These are phyloP conservation scores for Mortierella sp. DNA, from an alignment of 371 early-diverging fungal genomes.

Conservation along the genomic window DNA sequence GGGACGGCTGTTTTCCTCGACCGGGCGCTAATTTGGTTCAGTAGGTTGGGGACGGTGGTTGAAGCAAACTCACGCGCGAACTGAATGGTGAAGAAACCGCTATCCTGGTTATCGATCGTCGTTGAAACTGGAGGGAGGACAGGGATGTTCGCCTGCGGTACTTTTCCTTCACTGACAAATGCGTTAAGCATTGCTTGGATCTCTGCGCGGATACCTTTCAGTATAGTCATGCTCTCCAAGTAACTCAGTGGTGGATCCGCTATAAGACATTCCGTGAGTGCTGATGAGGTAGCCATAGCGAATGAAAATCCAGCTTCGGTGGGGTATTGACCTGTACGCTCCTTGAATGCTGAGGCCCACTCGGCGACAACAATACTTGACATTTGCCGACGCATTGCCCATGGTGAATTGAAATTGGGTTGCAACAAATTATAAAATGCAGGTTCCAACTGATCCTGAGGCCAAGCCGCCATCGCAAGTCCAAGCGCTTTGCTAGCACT, in stretches of 20 bases:
- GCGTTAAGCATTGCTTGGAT: slow-evolving; percentile 76
- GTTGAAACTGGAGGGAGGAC: slow-evolving; percentile 69
- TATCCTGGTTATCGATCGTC: slow-evolving; percentile 60
- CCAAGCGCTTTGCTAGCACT: slow-evolving; percentile 86
- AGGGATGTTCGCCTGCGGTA: slow-evolving; percentile 61
- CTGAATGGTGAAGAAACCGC: slow-evolving; percentile 71
- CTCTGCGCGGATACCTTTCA: slow-evolving; percentile 80
- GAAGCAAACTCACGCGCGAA: slow-evolving; percentile 66
- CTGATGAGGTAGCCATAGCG: slow-evolving; percentile 61
- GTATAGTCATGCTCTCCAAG: slow-evolving; percentile 75
- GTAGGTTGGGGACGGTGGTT: slow-evolving; percentile 60
- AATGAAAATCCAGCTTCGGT: slow-evolving; percentile 61
- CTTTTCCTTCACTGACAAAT: slow-evolving; percentile 65
- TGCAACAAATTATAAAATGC: slow-evolving; percentile 49
- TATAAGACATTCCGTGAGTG: slow-evolving; percentile 65
- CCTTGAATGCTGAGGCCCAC: slow-evolving; percentile 74
- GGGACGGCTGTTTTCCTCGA: slow-evolving; percentile 56
- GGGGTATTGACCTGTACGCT: slow-evolving; percentile 58
- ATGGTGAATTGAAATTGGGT: slow-evolving; percentile 68
- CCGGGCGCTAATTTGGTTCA: slow-evolving; percentile 56
- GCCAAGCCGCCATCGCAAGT: slow-evolving; percentile 74
- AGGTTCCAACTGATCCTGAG: slow-evolving; percentile 58
- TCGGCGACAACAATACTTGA: slow-evolving; percentile 86
- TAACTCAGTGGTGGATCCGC: slow-evolving; percentile 60
- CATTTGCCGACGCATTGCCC: slow-evolving; percentile 86